Base-by-base conservation (phyloP, 2,329 filamentous ascomycete genomes). In the Hyphodiscus sp. region DNA sequence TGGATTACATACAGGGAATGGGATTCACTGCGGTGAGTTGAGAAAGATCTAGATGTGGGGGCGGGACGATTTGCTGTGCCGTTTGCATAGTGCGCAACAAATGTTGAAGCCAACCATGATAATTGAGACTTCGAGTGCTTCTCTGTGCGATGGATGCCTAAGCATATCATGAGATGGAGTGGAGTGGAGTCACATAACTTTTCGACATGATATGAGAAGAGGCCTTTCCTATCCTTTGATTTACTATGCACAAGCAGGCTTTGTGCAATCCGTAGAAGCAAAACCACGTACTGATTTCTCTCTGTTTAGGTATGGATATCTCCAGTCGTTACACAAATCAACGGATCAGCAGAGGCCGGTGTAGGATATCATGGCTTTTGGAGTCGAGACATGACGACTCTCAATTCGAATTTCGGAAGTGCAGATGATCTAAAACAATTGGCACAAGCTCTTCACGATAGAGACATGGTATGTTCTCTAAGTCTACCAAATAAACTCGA, bases 401-500 rank as follows among this genome's bases (percentile, higher is more conserved):
- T 87, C 52, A 85, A 87, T 61, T 57, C 73, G 2, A 73, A 81
- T 54, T 82, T 80, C 56, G 84, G 85, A 29, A 79, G 78, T 0
- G 73, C 73, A 4, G 71, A 77, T 15, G 83, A 87, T 59, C 71
- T 87, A 52, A 76, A 76, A 58, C 74, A 72, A 4, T 73, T 87
- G 7, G 73, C 82, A 1, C 67, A 69, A 20, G 80, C 77, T 1
- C 67, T 83, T 1, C 82, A 85, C 61, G 66, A 69, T 20, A 71
- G 78, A 15, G 74, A 68, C 16, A 84, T 82, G 69, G 53, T 57
- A 53, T 43, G 47, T 13, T n/a, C 11, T 38, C 13, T 13, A 13
- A 2, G 2, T 38, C 33, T 33, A 38, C 13, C 11, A n/a, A 38
- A 6, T 13, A 15, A n/a, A 10, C 2, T 38, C 16, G 11, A 38